Base-by-base conservation (phyloP, 2,329 filamentous ascomycete species). In the Aspergillaceae sp. region DNA sequence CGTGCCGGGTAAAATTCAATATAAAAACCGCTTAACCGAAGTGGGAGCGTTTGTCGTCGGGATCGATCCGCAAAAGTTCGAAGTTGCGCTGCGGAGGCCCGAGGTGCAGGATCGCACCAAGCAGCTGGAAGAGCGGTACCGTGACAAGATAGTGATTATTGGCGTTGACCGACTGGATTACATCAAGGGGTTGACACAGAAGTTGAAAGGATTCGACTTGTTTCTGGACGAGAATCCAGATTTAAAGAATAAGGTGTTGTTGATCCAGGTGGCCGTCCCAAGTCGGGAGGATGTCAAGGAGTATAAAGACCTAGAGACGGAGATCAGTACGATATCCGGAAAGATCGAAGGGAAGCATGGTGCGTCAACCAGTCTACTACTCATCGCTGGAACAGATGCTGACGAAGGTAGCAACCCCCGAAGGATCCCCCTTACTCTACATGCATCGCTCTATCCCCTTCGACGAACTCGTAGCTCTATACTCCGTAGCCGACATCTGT, bases 381-480 rank as follows among this genome's bases (percentile, higher is more conserved):
- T 19, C 19, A 19, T 19, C 2, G 19, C 19, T 19, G 19, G 19
- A 1, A 19, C 2, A 19, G 19, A 19, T 19, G 19, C 19, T 19
- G 2, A 19, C 19, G 2, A 6, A 1, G 19, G n/a, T 11, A 76
- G 74, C 89, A 63, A 94, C 87, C 35, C 84, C 95, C 56, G 90
- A 95, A 64, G 95, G 94, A 67, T 94, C 91, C 77, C 91, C 91
- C 0, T 92, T 97, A 57, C 86, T 96, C 66, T 96, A 95, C 71
- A 83, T 97, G 58, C 89, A 97, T 70, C 89, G 94, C 67, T 92
- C 86, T 2, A 85, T 96, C 54, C 78, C 79, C n/a, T 95, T 96
- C 58, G 87, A 94, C 49, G 90, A 96, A 68, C 79, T 97, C 33
- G 88, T 89, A n/a, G 88, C 89, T 0, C 76, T 97, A 4, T 97